Percentiles rank a stretch among this genome's conserved stretches.
phyloP scores from a whole-genome alignment of 306 rosid genomes.

The Geum urbanum region DNA sequence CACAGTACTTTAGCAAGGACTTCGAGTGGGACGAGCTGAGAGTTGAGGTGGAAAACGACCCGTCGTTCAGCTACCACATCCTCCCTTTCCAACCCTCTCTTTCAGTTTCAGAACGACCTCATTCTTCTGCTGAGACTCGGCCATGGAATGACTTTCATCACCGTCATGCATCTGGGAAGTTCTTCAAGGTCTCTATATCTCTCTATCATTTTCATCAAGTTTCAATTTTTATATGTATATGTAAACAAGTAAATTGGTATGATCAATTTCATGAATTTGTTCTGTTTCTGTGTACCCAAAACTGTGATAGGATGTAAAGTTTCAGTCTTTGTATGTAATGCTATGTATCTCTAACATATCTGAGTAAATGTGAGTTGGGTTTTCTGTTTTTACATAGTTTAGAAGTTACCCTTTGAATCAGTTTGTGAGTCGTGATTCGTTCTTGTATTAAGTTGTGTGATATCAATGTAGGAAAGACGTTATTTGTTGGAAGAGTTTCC shows the following conservation, averaged over 20 bases:
- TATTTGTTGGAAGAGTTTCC: conserved; percentile 86
- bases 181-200: conserved; percentile 63
- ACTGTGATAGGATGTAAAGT: background rate
- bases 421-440: too few species aligned
- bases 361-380: background rate
- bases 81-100: conserved; percentile 36
- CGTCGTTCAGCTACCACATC: conserved; percentile 50
- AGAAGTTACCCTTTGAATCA: background rate
- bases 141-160: conserved; percentile 81
- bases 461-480: conserved; percentile 65
- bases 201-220: background rate
- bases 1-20: conserved; percentile 64
- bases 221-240: background rate
- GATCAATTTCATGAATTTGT: background rate
- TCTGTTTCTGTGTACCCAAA: background rate
- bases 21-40: conserved; percentile 79
- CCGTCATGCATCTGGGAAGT: conserved; percentile 84
- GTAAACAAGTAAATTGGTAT: too few species aligned
- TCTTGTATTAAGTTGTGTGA: background rate
- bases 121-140: conserved; percentile 33
- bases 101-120: background rate
- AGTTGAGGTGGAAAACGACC: conserved; percentile 55
- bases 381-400: background rate
- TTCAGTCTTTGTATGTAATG: background rate
- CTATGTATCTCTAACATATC: background rate